Conservation (phyloP, 345 rosid genomes). For the Murraya koenigii region DNA sequence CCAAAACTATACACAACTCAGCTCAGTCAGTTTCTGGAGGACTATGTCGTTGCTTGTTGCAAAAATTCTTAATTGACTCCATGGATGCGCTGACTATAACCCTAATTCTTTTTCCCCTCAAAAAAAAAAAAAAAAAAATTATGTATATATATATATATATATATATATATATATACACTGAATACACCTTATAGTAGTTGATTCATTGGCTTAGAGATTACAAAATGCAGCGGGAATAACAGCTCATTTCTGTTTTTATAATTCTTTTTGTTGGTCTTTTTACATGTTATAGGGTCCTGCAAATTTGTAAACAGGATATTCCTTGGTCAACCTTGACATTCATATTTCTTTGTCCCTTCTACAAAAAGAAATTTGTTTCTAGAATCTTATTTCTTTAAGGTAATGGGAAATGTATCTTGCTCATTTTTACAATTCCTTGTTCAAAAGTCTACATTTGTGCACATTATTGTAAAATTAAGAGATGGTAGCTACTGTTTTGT, state of each 20-base stretch:
- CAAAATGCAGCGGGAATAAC: neutral
- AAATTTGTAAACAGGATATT: neutral
- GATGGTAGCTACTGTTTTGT: neutral
- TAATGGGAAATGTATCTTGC: neutral
- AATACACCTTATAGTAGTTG: constrained; percentile 8
- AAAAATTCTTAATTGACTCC: constrained; percentile 27
- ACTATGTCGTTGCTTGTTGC: constrained; percentile 57
- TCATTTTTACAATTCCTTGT: neutral
- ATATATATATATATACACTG: no score
- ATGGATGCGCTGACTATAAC: neutral
- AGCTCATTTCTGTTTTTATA: neutral
- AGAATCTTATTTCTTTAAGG: neutral
- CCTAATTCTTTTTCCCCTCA: neutral
- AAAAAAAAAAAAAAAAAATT: neutral
- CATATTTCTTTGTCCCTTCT: neutral
- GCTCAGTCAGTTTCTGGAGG: constrained; percentile 79
- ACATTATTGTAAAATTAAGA: neutral
- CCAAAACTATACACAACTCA: constrained; percentile 71
- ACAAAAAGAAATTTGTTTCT: neutral
- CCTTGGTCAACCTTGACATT: neutral
- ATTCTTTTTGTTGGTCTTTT: neutral
- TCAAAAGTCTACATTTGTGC: neutral
- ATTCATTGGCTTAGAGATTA: neutral
- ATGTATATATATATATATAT: no score
- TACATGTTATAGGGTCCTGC: neutral